Percentiles rank a stretch among this genome's conserved stretches.
These are phyloP conservation scores for Monarda citriodora DNA, from an alignment of 305 asterid species.

Conservation along the genomic window DNA sequence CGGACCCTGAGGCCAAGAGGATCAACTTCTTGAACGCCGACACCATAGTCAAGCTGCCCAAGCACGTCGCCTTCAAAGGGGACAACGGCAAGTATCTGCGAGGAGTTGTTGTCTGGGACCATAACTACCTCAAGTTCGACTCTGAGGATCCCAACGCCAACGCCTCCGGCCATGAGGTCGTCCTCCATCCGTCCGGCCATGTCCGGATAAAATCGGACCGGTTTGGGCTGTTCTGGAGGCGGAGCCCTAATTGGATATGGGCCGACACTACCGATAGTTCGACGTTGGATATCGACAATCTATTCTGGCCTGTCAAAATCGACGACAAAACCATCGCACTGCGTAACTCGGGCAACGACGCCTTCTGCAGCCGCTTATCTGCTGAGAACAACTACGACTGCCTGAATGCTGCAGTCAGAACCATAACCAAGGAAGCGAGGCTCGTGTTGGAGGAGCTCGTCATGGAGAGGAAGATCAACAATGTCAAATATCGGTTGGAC, in stretches of 20 bases:
- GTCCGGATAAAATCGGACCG: not conserved
- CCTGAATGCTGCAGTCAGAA: not conserved
- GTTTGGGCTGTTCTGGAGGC: not conserved
- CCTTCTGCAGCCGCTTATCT: not conserved
- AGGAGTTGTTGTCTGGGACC: too few species aligned
- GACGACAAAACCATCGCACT: not conserved
- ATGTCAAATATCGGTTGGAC: not conserved
- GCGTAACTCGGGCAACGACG: not conserved
- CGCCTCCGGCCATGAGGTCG: too few species aligned
- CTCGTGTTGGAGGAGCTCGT: not conserved
- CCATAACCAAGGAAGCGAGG: not conserved
- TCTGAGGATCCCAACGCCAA: too few species aligned
- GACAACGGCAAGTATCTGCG: conserved; percentile 9
- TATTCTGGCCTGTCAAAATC: not conserved
- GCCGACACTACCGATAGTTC: not conserved
- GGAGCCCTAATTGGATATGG: not conserved
- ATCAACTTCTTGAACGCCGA: too few species aligned
- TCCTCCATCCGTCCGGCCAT: not conserved
- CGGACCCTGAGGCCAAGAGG: too few species aligned
- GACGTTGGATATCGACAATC: not conserved
- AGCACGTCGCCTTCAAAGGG: conserved; percentile 8
- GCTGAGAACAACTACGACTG: not conserved
- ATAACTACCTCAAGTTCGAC: too few species aligned
- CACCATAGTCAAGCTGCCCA: not conserved
- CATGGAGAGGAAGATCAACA: not conserved